A percentile compares a stretch with the other conserved stretches of the same genome.
Conservation (phyloP, 768 basidiomycete species). For the Mycena latifolia region DNA sequence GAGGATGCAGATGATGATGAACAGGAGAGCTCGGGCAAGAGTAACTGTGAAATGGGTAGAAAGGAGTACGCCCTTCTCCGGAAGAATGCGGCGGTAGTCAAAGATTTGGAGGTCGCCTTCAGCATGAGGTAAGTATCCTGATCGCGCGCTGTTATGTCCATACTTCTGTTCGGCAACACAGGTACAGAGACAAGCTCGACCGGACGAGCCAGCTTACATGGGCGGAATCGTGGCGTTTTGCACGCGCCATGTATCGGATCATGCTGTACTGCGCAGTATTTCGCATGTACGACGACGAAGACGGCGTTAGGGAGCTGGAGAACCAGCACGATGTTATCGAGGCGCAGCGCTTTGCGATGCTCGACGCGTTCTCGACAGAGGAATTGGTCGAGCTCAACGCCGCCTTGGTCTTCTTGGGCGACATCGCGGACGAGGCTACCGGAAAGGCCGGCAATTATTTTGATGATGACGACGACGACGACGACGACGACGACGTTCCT, state of each 20-base stretch:
- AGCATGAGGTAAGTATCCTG: neutral
- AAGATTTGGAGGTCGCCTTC: slow-evolving; percentile 11
- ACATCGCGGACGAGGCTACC: neutral
- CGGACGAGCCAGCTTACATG: slow-evolving; percentile 11
- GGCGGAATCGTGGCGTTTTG: slow-evolving; percentile 6
- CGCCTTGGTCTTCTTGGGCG: neutral
- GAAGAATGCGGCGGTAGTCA: slow-evolving; percentile 7
- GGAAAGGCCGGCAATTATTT: neutral
- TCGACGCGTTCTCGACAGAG: slow-evolving; percentile 1
- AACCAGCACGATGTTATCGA: neutral
- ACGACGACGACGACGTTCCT: no score
- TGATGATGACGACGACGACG: neutral
- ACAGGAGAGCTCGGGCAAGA: neutral
- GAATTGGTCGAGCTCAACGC: slow-evolving; percentile 18
- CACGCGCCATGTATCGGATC: slow-evolving; percentile 21
- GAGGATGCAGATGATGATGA: neutral
- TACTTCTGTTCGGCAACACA: no score
- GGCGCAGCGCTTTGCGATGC: neutral
- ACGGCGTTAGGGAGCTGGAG: neutral
- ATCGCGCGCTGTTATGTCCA: neutral
- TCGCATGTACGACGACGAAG: slow-evolving; percentile 1
- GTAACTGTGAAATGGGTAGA: neutral
- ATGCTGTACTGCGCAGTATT: slow-evolving; percentile 23
- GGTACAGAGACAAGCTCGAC: neutral
- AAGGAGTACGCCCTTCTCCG: neutral